Evolutionary conservation across 2,329 filamentous ascomycete genomes (phyloP).

Genomic region (Claviceps citrina): DNA sequence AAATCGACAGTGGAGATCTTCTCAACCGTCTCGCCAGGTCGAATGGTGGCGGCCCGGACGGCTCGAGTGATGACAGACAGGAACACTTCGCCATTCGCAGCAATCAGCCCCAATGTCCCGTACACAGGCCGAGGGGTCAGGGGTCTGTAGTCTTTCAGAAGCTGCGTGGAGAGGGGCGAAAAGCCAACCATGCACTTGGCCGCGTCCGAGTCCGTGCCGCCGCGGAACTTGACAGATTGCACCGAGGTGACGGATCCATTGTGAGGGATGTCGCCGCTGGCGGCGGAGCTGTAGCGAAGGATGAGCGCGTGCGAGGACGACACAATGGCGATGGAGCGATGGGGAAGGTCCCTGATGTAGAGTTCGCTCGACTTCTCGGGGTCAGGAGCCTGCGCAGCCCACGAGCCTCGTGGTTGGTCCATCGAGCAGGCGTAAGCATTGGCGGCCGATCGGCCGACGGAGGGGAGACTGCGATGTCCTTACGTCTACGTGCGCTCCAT

Average conservation of each 20-base stretch:
- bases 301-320: conserved; percentile 68
- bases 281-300: conserved; percentile 59
- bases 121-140: conserved; percentile 60
- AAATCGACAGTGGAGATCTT: conserved; percentile 80
- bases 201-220: conserved; percentile 27
- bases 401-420: conserved; percentile 31
- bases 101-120: conserved; percentile 78
- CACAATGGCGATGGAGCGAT: conserved; percentile 74
- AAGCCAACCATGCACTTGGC: conserved; percentile 83
- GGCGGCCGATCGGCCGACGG: conserved; percentile 6
- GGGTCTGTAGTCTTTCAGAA: conserved; percentile 62
- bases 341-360: conserved; percentile 71
- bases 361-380: conserved; percentile 56
- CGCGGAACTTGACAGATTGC: conserved; percentile 29
- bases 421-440: conserved; percentile 18
- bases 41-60: conserved; percentile 61
- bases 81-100: conserved; percentile 72
- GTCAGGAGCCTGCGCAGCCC: conserved; percentile 32
- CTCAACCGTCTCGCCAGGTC: conserved; percentile 79
- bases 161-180: conserved; percentile 42
- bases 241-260: conserved; percentile 45
- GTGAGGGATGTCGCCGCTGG: conserved; percentile 37
- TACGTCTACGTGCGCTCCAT: conserved; percentile 11
- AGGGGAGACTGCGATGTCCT: conserved; percentile 1
- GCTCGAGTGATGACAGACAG: conserved; percentile 76